A percentile compares a stretch with the other conserved stretches of the same genome.
These are phyloP conservation scores for Sarocladiaceae sp. DNA, from an alignment of 2,329 filamentous ascomycete genomes.

Conservation along the genomic window DNA sequence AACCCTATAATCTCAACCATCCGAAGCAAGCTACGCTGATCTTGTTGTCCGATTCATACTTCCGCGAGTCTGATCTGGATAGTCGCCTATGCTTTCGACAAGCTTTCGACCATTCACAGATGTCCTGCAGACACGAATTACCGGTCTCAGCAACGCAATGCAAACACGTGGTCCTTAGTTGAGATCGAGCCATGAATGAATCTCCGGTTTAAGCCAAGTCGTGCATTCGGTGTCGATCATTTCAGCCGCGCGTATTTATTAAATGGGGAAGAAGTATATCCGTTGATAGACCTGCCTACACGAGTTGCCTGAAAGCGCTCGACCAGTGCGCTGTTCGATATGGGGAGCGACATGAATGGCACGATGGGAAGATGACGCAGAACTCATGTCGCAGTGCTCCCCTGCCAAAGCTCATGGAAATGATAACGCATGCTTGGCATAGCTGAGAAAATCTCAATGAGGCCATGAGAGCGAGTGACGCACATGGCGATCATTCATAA, in stretches of 20 bases:
- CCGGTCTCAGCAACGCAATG: neutral
- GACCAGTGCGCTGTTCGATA: no score
- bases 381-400: no score
- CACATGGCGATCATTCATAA: neutral
- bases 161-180: neutral
- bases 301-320: neutral
- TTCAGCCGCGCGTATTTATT: neutral
- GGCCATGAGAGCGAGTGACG: neutral
- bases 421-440: no score
- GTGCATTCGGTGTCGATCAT: neutral
- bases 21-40: no score
- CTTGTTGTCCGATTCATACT: no score
- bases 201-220: neutral
- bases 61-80: no score
- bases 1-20: no score
- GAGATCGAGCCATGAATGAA: neutral
- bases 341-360: no score
- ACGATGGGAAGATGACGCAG: no score
- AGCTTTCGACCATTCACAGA: neutral
- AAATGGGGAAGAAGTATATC: neutral
- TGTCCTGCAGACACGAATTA: neutral
- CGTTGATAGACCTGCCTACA: neutral
- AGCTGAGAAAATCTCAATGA: no score
- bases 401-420: no score
- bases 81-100: neutral